phyloP scores from a whole-genome alignment of 2,329 filamentous ascomycete species.

The Trichoderma koningiopsis region DNA sequence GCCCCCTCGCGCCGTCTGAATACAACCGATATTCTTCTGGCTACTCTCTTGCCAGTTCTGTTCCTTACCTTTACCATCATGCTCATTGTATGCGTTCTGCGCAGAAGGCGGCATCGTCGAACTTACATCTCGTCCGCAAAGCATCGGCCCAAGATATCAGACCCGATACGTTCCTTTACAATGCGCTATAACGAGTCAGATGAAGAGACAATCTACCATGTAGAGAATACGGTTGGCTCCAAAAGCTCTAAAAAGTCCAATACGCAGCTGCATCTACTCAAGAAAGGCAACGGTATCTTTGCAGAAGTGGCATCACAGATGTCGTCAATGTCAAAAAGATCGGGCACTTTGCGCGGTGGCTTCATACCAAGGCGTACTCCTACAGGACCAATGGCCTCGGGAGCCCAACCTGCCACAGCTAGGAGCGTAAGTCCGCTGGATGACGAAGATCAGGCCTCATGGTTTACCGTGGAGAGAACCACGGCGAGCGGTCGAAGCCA shows the following conservation, averaged over 20 bases:
- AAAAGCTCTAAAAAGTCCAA: slow-evolving; percentile 25
- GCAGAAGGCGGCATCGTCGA: slow-evolving; percentile 36
- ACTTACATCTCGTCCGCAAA: slow-evolving; percentile 35
- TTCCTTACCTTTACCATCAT: slow-evolving; percentile 39
- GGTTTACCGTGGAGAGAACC: slow-evolving; percentile 40
- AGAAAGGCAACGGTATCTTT: slow-evolving; percentile 30
- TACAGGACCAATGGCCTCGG: slow-evolving; percentile 32
- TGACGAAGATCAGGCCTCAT: slow-evolving; percentile 38
- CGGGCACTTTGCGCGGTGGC: slow-evolving; percentile 34
- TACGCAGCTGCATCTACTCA: slow-evolving; percentile 27
- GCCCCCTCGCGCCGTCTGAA: slow-evolving; percentile 32
- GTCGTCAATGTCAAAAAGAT: slow-evolving; percentile 32
- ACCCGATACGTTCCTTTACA: slow-evolving; percentile 35
- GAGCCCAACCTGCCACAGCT: slow-evolving; percentile 30
- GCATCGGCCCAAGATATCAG: slow-evolving; percentile 39
- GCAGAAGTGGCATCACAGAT: slow-evolving; percentile 33
- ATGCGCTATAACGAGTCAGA: slow-evolving; percentile 35
- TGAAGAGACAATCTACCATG: slow-evolving; percentile 32
- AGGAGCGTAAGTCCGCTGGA: slow-evolving; percentile 31
- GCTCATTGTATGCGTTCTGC: slow-evolving; percentile 40
- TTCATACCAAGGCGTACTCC: slow-evolving; percentile 32
- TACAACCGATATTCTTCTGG: slow-evolving; percentile 45
- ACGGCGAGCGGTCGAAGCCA: slow-evolving; percentile 33
- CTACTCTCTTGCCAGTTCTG: slow-evolving; percentile 48
- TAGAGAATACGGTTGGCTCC: slow-evolving; percentile 28